A percentile compares a stretch with the other conserved stretches of the same genome.
Conservation (phyloP, 257 asterid genomes). For the Scutellaria minor region DNA sequence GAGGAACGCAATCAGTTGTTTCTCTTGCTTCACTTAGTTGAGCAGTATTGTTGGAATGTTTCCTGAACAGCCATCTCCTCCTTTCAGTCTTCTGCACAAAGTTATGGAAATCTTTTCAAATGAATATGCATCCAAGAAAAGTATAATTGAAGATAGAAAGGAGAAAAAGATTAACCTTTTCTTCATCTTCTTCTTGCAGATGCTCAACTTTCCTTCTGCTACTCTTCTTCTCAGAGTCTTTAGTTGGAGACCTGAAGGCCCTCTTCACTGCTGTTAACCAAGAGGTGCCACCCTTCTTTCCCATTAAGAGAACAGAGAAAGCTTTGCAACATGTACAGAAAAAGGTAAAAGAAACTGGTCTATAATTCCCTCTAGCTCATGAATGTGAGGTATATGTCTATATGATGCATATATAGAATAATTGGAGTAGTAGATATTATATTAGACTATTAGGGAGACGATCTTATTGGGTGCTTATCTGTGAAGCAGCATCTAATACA, state of each 20-base stretch:
- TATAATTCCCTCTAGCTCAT: background rate
- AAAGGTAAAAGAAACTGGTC: background rate
- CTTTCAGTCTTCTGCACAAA: slow-evolving; percentile 65
- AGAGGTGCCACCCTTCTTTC: slow-evolving; percentile 67
- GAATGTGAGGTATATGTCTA: slow-evolving; percentile 6
- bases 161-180: slow-evolving; percentile 48
- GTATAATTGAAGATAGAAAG: background rate
- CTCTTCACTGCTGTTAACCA: slow-evolving; percentile 91
- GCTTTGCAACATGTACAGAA: slow-evolving; percentile 36
- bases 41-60: slow-evolving; percentile 39
- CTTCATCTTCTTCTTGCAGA: slow-evolving; percentile 59
- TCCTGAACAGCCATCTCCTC: slow-evolving; percentile 86
- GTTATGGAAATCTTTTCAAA: background rate
- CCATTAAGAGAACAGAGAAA: slow-evolving; percentile 50
- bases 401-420: slow-evolving; percentile 38
- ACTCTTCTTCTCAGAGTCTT: slow-evolving; percentile 65
- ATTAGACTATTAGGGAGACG: background rate
- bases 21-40: slow-evolving; percentile 40
- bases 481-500: slow-evolving; percentile 47
- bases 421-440: slow-evolving; percentile 10
- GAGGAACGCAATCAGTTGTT: slow-evolving; percentile 15
- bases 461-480: slow-evolving; percentile 44
- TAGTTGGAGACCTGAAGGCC: slow-evolving; percentile 87
- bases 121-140: too few relatives aligned
- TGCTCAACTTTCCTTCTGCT: slow-evolving; percentile 63